Evolutionary conservation across 129 eudicot genomes (phyloP).

Genomic region (Artemisia tridentata): DNA sequence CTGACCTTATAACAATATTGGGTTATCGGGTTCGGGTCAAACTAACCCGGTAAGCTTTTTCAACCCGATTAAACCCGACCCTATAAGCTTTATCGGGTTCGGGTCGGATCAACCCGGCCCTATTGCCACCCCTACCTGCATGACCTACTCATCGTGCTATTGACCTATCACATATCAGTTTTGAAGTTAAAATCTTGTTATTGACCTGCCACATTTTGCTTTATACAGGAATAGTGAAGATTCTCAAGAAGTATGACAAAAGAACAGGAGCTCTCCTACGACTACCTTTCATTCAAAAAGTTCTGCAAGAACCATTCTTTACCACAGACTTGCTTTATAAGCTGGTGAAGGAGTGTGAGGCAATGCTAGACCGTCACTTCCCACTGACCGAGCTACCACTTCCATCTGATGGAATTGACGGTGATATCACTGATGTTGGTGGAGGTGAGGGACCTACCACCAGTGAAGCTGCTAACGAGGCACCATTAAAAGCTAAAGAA

Average conservation of each 20-base stretch:
- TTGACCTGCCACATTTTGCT: slow-evolving; percentile 10
- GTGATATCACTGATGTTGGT: slow-evolving; percentile 6
- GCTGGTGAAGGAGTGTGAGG: slow-evolving; percentile 87
- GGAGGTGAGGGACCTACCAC: slow-evolving; percentile 33
- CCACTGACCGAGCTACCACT: slow-evolving; percentile 38
- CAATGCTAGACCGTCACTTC: slow-evolving; percentile 66
- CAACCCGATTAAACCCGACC: too few species aligned
- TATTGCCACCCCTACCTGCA: too few species aligned
- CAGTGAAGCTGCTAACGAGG: slow-evolving; percentile 26
- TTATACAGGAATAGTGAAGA: slow-evolving; percentile 68
- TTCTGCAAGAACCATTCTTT: slow-evolving; percentile 85
- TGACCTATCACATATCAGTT: not conserved
- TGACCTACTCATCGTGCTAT: too few species aligned
- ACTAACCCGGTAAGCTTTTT: too few species aligned
- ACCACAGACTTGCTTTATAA: slow-evolving; percentile 81
- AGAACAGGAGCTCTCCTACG: slow-evolving; percentile 91
- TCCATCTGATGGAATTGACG: slow-evolving; percentile 24
- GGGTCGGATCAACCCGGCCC: too few species aligned
- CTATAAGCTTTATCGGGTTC: too few species aligned
- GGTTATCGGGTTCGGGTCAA: too few species aligned
- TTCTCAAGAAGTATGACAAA: slow-evolving; percentile 85
- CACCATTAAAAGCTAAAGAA: slow-evolving; percentile 46
- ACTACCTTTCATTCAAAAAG: slow-evolving; percentile 86
- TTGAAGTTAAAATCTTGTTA: not conserved
- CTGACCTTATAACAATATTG: too few species aligned